phyloP scores from a whole-genome alignment of 2,329 filamentous ascomycete genomes.

The Colletotrichum graminicola region DNA sequence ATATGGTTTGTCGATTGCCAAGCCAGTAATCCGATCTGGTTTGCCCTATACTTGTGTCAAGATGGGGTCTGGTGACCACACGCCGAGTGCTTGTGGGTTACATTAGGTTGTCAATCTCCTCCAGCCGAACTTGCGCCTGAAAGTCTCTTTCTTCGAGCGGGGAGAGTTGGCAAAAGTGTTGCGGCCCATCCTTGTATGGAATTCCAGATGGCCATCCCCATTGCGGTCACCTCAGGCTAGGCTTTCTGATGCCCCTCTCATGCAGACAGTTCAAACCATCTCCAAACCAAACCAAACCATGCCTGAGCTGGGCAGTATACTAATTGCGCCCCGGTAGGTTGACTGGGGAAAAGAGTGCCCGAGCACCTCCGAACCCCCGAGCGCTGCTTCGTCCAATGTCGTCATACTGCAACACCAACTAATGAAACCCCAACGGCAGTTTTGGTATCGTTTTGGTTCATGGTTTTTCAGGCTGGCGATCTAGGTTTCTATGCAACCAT shows the following conservation, averaged over 20 bases:
- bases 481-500: not conserved
- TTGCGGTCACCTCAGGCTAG: not conserved
- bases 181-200: conserved; percentile 13
- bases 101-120: conserved; percentile 8
- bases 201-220: conserved; percentile 7
- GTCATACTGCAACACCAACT: conserved; percentile 14
- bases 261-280: not conserved
- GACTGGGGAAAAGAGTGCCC: not conserved
- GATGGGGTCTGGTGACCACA: conserved; percentile 35
- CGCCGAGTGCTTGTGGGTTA: conserved; percentile 9
- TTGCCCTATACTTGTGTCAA: conserved; percentile 21
- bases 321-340: not conserved
- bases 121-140: conserved; percentile 20
- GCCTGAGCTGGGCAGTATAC: not conserved
- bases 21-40: conserved; percentile 29
- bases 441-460: not conserved
- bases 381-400: conserved; percentile 27
- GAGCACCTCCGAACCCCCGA: conserved; percentile 29
- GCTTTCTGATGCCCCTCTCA: not conserved
- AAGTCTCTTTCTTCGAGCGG: conserved; percentile 6
- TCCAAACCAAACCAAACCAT: not conserved
- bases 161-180: conserved; percentile 13
- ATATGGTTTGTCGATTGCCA: conserved; percentile 29
- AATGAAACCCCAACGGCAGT: not conserved
- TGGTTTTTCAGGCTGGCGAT: not conserved